Conservation (phyloP, 2,329 filamentous ascomycete genomes). For the Hymenoscyphus albidus region DNA sequence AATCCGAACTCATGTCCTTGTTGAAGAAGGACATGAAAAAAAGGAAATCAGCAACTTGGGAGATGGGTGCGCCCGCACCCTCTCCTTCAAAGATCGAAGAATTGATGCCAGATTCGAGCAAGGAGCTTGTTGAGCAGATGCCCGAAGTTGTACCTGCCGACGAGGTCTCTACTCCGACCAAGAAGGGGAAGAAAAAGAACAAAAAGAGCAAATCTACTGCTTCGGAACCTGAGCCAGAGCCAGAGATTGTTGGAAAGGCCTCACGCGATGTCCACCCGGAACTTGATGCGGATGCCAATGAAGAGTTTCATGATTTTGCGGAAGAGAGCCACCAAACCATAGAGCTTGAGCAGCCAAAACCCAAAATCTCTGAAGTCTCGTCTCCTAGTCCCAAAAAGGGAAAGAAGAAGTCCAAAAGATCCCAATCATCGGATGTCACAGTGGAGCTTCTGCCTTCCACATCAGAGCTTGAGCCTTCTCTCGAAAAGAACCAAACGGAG, state of each 20-base stretch:
- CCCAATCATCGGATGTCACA: slow-evolving; percentile 11
- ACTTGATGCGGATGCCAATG: background rate
- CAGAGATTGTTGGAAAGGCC: background rate
- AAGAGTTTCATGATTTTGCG: background rate
- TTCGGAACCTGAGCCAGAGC: slow-evolving; percentile 5
- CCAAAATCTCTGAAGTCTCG: slow-evolving; percentile 13
- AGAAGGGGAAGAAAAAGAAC: slow-evolving; percentile 37
- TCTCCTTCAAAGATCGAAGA: background rate
- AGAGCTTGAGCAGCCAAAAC: slow-evolving; percentile 7
- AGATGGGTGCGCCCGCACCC: background rate
- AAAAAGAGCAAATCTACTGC: slow-evolving; percentile 10
- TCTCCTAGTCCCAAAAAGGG: slow-evolving; percentile 19
- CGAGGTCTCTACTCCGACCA: slow-evolving; percentile 20
- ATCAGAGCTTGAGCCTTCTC: slow-evolving; percentile 2
- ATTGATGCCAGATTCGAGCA: slow-evolving; percentile 1
- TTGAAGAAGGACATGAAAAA: slow-evolving; percentile 28
- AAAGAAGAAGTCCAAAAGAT: slow-evolving; percentile 31
- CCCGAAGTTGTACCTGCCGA: slow-evolving; percentile 3
- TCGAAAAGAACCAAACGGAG: background rate
- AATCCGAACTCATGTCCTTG: slow-evolving; percentile 13
- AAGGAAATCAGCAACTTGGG: slow-evolving; percentile 18
- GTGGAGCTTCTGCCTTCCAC: slow-evolving; percentile 1
- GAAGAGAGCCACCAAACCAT: background rate
- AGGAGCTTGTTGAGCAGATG: background rate
- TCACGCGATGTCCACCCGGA: background rate